phyloP scores from a whole-genome alignment of 2,329 filamentous ascomycete genomes.

The Niveomyces coronatus region DNA sequence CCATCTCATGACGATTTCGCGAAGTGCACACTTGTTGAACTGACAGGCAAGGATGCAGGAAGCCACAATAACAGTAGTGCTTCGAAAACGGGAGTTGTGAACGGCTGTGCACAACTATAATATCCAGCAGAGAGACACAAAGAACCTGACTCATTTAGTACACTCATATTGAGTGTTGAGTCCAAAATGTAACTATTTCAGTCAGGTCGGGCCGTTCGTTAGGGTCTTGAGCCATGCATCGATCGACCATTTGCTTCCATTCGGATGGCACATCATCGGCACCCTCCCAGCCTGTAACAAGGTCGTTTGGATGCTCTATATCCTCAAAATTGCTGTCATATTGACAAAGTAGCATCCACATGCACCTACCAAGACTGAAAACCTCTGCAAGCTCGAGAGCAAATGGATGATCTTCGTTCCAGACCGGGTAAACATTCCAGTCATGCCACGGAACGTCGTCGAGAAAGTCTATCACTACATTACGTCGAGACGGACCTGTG shows the following conservation, averaged over 20 bases:
- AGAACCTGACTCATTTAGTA: too few species aligned
- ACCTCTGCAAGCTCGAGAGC: constrained; percentile 15
- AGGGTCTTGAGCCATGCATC: constrained; percentile 11
- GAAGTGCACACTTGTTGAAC: too few species aligned
- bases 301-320: background rate
- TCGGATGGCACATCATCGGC: constrained; percentile 9
- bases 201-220: constrained; percentile 10
- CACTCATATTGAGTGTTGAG: too few species aligned
- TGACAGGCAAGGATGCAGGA: too few species aligned
- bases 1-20: too few species aligned
- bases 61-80: too few species aligned
- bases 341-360: constrained; percentile 14
- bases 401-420: constrained; percentile 12
- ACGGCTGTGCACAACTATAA: too few species aligned
- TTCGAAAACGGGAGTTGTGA: too few species aligned
- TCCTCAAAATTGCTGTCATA: constrained; percentile 6
- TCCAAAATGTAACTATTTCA: too few species aligned
- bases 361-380: constrained; percentile 13
- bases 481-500: constrained; percentile 8
- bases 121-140: too few species aligned
- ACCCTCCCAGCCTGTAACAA: background rate
- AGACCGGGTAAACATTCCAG: constrained; percentile 14
- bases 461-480: constrained; percentile 12
- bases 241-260: constrained; percentile 10
- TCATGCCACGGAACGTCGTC: background rate